phyloP scores from a whole-genome alignment of 2,329 filamentous ascomycete genomes.

The Sporothrix euskadiensis region DNA sequence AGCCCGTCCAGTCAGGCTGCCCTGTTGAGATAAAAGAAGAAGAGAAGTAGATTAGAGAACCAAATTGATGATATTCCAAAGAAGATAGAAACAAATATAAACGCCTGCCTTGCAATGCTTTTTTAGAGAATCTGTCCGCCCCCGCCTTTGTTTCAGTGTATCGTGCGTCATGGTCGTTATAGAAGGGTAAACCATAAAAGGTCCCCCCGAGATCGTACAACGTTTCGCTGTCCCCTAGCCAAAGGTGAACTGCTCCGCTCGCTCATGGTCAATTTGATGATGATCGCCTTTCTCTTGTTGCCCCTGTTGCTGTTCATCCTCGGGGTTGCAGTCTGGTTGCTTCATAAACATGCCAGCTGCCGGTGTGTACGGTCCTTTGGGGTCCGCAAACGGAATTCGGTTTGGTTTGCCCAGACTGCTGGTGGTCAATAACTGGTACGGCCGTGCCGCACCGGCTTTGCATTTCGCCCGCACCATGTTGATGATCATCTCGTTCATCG shows the following conservation, averaged over 20 bases:
- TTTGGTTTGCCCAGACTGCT: background rate
- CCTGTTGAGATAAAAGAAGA: background rate
- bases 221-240: background rate
- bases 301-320: background rate
- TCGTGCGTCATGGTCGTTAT: constrained; percentile 10
- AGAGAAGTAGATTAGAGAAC: background rate
- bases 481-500: constrained; percentile 71
- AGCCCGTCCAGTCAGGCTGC: background rate
- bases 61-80: background rate
- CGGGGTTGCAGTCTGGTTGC: background rate
- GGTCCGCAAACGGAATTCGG: background rate
- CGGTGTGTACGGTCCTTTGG: background rate
- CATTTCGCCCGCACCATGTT: constrained; percentile 72
- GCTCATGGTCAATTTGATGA: background rate
- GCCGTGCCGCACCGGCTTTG: background rate
- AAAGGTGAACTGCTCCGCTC: background rate
- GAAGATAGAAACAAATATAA: background rate
- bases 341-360: background rate
- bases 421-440: background rate
- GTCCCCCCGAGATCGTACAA: background rate
- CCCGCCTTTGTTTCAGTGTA: background rate
- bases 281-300: background rate
- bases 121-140: background rate
- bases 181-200: background rate
- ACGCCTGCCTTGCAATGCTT: constrained; percentile 12